Evolutionary conservation across 2,329 filamentous ascomycete genomes (phyloP), one percentile per base, ranked within the genome.

Genomic region (Alternaria brassicicola): DNA sequence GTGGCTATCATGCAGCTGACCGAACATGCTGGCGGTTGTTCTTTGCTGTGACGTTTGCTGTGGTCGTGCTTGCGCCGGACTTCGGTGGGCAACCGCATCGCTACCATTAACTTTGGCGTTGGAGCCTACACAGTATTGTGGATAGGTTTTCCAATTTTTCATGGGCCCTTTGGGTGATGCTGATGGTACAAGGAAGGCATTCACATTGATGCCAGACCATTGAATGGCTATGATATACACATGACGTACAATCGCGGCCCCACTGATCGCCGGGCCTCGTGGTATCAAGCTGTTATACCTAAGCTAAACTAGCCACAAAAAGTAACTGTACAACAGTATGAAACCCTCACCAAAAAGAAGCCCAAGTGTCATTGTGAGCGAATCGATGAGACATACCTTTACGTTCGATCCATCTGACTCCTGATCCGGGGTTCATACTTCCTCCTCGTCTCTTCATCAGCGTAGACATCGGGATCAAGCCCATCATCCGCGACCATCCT

Each of bases 161-260:
- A 36, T 36, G 7, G 19, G n/a, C 13, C 30, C 30, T 15, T 36
- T 17, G 10, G n/a, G 19, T 19, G 4, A 7, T 3, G 15, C 19
- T 13, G 9, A 0, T 36, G 8, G n/a, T 15, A 41, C 21, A 2
- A 26, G 21, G 13, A 10, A 26, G 23, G 21, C 5, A 10, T n/a
- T 12, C 8, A n/a, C 7, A 26, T n/a, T 8, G 10, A 5, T 26
- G 13, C 21, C 38, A 25, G 21, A n/a, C 19, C 6, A 6, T 3
- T 41, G 12, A 15, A 25, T 41, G 15, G 17, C 6, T 19, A 55
- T 19, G 28, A 74, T 82, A 65, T 71, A 86, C 84, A 83, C 31
- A 84, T 86, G 66, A 88, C 39, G 13, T 42, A n/a, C 15, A 9
- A n/a, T 13, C 13, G 21, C 39, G 21, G 39, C 39, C 23, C 23